phyloP scores from a whole-genome alignment of 495 filamentous ascomycete genomes.

The Penicillium lagena region DNA sequence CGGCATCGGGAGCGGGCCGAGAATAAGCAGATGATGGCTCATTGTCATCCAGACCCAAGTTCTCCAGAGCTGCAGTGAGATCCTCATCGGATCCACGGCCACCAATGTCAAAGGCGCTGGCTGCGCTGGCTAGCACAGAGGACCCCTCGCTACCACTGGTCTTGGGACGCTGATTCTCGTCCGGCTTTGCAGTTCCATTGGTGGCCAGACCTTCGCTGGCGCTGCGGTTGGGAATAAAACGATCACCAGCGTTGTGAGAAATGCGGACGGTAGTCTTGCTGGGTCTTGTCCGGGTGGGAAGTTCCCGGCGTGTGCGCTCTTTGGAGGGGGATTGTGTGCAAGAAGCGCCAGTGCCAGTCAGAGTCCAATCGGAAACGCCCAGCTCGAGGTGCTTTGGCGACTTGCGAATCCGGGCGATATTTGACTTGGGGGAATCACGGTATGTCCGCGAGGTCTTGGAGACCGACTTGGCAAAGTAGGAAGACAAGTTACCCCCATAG shows the following conservation, averaged over 20 bases:
- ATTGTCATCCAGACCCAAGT: slow-evolving; percentile 62
- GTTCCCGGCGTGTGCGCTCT: slow-evolving; percentile 54
- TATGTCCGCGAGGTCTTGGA: slow-evolving; percentile 26
- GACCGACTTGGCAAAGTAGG: slow-evolving; percentile 61
- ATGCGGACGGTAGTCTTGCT: slow-evolving; percentile 68
- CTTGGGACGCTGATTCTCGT: slow-evolving; percentile 64
- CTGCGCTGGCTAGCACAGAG: slow-evolving; percentile 61
- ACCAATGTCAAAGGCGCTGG: slow-evolving; percentile 58
- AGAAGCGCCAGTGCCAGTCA: slow-evolving; percentile 71
- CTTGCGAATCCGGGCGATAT: slow-evolving; percentile 69
- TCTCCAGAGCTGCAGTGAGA: slow-evolving; percentile 69
- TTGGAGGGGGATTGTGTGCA: slow-evolving; percentile 65
- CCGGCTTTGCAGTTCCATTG: slow-evolving; percentile 73
- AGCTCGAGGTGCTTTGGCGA: slow-evolving; percentile 80
- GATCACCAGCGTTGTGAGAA: slow-evolving; percentile 70
- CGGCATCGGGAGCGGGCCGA: slow-evolving; percentile 75
- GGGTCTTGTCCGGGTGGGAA: slow-evolving; percentile 55
- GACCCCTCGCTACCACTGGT: slow-evolving; percentile 64
- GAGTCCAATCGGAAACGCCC: slow-evolving; percentile 85
- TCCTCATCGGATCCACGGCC: slow-evolving; percentile 65
- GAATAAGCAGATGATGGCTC: slow-evolving; percentile 50
- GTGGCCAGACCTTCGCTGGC: slow-evolving; percentile 85
- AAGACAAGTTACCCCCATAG: slow-evolving; percentile 65
- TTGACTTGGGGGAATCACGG: slow-evolving; percentile 85
- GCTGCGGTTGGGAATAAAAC: slow-evolving; percentile 90